Conservation (phyloP, 1,284 basidiomycete genomes). For the Pseudozyma sp. region DNA sequence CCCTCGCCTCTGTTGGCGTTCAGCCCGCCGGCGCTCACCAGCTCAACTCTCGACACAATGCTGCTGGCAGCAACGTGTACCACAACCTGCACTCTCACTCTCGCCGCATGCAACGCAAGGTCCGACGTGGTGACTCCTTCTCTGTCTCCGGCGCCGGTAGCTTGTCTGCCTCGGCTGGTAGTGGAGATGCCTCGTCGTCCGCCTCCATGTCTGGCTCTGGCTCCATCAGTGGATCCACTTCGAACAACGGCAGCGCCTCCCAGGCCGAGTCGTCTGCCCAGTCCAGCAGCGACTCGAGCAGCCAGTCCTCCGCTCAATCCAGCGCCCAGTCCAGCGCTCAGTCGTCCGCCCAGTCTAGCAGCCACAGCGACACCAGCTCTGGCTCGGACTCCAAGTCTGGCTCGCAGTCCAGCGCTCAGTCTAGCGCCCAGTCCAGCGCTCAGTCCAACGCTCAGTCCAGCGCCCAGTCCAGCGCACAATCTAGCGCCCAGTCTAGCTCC, state of each 20-base stretch:
- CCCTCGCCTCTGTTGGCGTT: constrained; percentile 34
- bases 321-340: constrained; percentile 6
- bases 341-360: constrained; percentile 9
- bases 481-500: constrained; percentile 5
- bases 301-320: constrained; percentile 16
- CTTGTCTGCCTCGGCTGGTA: constrained; percentile 10
- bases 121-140: constrained; percentile 38
- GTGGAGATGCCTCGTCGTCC: constrained; percentile 14
- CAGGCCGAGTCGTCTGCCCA: constrained; percentile 11
- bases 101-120: constrained; percentile 53
- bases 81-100: constrained; percentile 51
- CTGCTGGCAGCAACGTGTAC: constrained; percentile 52
- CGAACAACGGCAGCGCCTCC: constrained; percentile 21
- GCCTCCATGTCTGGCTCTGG: constrained; percentile 24
- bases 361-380: constrained; percentile 6
- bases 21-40: constrained; percentile 47
- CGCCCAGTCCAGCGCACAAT: constrained; percentile 15
- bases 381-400: constrained; percentile 7
- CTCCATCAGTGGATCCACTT: constrained; percentile 30
- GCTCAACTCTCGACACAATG: constrained; percentile 42
- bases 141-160: constrained; percentile 28
- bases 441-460: constrained; percentile 10
- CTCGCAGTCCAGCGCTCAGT: constrained; percentile 7
- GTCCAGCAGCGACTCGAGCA: constrained; percentile 8
- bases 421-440: constrained; percentile 5